Base-by-base conservation (phyloP, 371 early-diverging fungal genomes). In the Haplosporangium sp. region DNA sequence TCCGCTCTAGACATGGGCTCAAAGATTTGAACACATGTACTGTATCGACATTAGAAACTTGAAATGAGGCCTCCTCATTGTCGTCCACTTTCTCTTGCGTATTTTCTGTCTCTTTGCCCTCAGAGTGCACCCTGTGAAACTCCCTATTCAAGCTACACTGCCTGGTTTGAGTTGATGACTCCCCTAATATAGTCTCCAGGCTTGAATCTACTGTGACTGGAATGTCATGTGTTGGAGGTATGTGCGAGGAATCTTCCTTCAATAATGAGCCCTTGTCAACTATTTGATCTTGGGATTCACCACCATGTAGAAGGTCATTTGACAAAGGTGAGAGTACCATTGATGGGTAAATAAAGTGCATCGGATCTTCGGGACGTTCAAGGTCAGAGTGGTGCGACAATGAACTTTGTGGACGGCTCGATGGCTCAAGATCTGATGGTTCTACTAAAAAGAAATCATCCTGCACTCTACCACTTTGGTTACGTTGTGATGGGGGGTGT, bases 391-490 rank as follows among this genome's bases (percentile, higher is more conserved):
- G 69, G 3, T 45, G 65, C 17, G 78, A 77, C 35, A 77, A 38
- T 0, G 78, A 61, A 40, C 78, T 77, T 4, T 52, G 78, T 5
- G 78, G 67, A 2, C 78, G 73, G 20, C 70, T 73, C 19, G 60
- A 34, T 38, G 66, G 20, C 11, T 69, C 72, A 40, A 72, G 45
- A 58, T 77, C 77, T 17, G 77, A 77, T 7, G 58, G 60, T n/a
- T 68, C 71, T 35, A 79, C 81, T 17, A 74, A 44, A 52, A 64
- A 65, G 57, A 74, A 79, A 48, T 57, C 71, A 59, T 79, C 81
- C 6, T 57, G 68, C 60, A 58, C 38, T 17, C 19, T 34, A 48
- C 5, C 38, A 37, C 37, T 56, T 38, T 37, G 57, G 4, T 20
- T 50, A 7, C 34, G 47, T 1, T 38, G 44, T 20, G 56, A 13